Evolutionary conservation across 768 basidiomycete species (phyloP), one percentile per base, ranked within the genome.

Genomic region (Pholiota microspora): DNA sequence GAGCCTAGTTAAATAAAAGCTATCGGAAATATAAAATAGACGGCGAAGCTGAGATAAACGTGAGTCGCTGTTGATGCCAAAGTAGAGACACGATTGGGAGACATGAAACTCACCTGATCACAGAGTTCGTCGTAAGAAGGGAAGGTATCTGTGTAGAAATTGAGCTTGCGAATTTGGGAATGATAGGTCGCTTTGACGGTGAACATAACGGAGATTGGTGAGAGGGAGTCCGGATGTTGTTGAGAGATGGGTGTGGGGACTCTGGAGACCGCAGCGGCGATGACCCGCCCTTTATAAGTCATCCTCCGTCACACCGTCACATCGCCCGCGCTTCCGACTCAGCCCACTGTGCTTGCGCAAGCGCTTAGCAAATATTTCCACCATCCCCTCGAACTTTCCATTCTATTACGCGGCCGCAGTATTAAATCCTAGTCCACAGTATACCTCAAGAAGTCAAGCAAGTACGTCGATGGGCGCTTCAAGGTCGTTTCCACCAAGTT

Each of bases 141-240:
- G 62, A 92, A 89, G 15, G 71, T 61, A 35, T 69, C 64, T n/a
- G 67, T 68, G 5, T 77, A 73, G 59, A 89, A 88, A 2, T 80
- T 71, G 60, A 88, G 76, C 61, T 81, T 88, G 62, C 89, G 81
- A 53, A 82, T 88, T 67, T 91, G 86, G 27, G 73, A 71, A 51
- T 78, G 73, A 67, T 89, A 90, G 18, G 86, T 87, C n/a, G 84
- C 88, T 71, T 92, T 92, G 65, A 91, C 80, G 53, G 82, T 82
- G 75, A 90, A 89, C 81, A 86, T 53, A 50, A 54, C 28, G 50
- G 35, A 44, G 51, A 12, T 31, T 31, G 29, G 29, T 31, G 29
- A 31, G 29, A 31, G 29, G 34, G 10, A 23, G 24, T 18, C 8
- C 42, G 50, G 48, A 42, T 48, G 28, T 36, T 16, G 56, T 52